These are phyloP conservation scores for Leucogyrophana mollusca DNA, from an alignment of 768 basidiomycete genomes.

Conservation along the genomic window DNA sequence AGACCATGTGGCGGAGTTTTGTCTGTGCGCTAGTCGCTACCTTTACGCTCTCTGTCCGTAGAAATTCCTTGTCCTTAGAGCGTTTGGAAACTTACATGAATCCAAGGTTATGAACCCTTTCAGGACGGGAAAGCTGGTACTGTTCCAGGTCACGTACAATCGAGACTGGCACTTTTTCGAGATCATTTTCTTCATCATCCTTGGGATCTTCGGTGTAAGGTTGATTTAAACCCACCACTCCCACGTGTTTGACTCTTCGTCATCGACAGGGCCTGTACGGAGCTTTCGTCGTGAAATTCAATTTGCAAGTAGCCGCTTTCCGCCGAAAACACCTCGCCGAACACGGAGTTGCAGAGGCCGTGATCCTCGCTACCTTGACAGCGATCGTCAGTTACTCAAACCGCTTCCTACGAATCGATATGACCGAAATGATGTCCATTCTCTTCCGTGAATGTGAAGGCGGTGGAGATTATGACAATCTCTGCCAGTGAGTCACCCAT, in stretches of 20 bases:
- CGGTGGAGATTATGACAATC: constrained; percentile 83
- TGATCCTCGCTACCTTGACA: constrained; percentile 81
- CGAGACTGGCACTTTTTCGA: constrained; percentile 99
- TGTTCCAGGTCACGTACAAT: constrained; percentile 97
- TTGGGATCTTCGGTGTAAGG: constrained; percentile 93
- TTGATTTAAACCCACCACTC: too few relatives aligned
- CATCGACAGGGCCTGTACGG: constrained; percentile 85
- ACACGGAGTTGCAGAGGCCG: constrained; percentile 87
- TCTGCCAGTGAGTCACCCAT: constrained; percentile 82
- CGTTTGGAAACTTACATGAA: too few relatives aligned
- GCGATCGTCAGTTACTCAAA: constrained; percentile 94
- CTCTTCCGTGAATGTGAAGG: constrained; percentile 96
- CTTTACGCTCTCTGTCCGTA: constrained; percentile 86
- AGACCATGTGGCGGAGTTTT: constrained; percentile 98
- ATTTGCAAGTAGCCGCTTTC: constrained; percentile 92
- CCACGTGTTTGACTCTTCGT: background rate
- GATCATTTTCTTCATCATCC: constrained; percentile 91
- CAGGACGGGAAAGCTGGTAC: constrained; percentile 93
- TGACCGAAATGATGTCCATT: constrained; percentile 95
- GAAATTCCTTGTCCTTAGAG: constrained; percentile 9
- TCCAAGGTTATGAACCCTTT: constrained; percentile 95
- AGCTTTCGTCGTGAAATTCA: constrained; percentile 95
- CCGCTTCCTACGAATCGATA: constrained; percentile 91
- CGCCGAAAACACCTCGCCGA: constrained; percentile 85
- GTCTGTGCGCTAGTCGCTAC: constrained; percentile 97